Conservation (phyloP, 768 basidiomycete species). For the Daedalea quercina region DNA sequence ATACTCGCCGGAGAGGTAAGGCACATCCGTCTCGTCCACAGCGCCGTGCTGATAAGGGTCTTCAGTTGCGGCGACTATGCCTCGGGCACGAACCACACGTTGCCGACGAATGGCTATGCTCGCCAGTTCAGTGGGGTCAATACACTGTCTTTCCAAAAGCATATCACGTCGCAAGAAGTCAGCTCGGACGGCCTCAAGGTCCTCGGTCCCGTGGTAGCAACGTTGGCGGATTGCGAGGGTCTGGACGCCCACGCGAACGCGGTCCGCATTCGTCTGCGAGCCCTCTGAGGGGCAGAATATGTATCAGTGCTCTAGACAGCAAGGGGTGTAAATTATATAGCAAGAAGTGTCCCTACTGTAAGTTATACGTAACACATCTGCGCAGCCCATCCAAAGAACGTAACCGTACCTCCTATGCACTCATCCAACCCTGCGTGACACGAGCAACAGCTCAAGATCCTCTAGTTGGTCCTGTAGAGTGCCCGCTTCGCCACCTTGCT, state of each 20-base stretch:
- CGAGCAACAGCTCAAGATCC: constrained; percentile 12
- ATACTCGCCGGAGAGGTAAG: constrained; percentile 91
- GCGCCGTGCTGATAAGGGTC: background rate
- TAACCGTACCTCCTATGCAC: background rate
- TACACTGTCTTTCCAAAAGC: constrained; percentile 95
- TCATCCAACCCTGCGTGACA: background rate
- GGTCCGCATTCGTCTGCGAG: constrained; percentile 71
- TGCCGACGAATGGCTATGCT: constrained; percentile 95
- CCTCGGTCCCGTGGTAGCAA: constrained; percentile 84
- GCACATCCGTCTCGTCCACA: constrained; percentile 2
- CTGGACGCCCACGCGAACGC: constrained; percentile 94
- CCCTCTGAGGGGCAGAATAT: constrained; percentile 8
- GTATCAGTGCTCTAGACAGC: constrained; percentile 10
- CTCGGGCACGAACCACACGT: constrained; percentile 96
- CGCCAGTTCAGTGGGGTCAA: constrained; percentile 98
- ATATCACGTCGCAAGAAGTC: constrained; percentile 95
- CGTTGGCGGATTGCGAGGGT: constrained; percentile 91
- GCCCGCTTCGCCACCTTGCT: constrained; percentile 93
- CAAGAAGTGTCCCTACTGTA: constrained; percentile 15
- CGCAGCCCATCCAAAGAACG: constrained; percentile 1
- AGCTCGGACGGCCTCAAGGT: constrained; percentile 66
- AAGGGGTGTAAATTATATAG: constrained; percentile 15
- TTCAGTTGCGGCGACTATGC: constrained; percentile 95
- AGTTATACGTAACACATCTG: constrained; percentile 15
- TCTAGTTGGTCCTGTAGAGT: constrained; percentile 85